Conservation (phyloP, 2,329 filamentous ascomycete species). For the Aspergillus fumigatiaffinis region DNA sequence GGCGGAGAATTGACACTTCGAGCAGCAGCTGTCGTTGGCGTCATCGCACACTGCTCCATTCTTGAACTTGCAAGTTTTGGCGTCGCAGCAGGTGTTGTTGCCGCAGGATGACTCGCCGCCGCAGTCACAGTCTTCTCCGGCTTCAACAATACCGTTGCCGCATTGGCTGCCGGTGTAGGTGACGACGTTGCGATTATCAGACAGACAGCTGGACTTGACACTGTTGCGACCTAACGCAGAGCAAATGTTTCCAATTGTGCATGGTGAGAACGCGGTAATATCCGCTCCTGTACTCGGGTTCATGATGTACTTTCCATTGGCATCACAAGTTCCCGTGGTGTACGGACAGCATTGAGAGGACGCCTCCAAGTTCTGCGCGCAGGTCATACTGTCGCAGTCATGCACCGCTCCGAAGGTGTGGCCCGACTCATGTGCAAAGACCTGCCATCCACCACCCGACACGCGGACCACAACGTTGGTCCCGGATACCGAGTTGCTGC, state of each 20-base stretch:
- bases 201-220: conserved; percentile 72
- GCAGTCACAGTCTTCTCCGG: conserved; percentile 93
- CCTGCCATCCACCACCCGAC: conserved; percentile 82
- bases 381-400: conserved; percentile 73
- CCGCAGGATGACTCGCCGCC: conserved; percentile 71
- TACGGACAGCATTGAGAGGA: conserved; percentile 78
- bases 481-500: conserved; percentile 69
- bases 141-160: conserved; percentile 94
- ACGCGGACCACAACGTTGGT: conserved; percentile 88
- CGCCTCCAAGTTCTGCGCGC: conserved; percentile 58
- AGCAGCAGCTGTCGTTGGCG: conserved; percentile 47
- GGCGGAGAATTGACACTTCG: conserved; percentile 42
- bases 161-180: conserved; percentile 82
- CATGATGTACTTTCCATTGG: conserved; percentile 82
- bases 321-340: conserved; percentile 64
- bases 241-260: conserved; percentile 91
- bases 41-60: conserved; percentile 68
- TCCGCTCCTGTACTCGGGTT: conserved; percentile 77
- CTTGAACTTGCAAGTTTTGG: conserved; percentile 81
- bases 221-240: conserved; percentile 73
- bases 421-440: conserved; percentile 89
- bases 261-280: conserved; percentile 79
- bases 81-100: conserved; percentile 76
- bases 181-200: conserved; percentile 77
- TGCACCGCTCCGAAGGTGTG: conserved; percentile 96